Evolutionary conservation across 2,329 filamentous ascomycete genomes (phyloP), one percentile per base, ranked within the genome.

Genomic region (Proliferodiscus dingleyae): DNA sequence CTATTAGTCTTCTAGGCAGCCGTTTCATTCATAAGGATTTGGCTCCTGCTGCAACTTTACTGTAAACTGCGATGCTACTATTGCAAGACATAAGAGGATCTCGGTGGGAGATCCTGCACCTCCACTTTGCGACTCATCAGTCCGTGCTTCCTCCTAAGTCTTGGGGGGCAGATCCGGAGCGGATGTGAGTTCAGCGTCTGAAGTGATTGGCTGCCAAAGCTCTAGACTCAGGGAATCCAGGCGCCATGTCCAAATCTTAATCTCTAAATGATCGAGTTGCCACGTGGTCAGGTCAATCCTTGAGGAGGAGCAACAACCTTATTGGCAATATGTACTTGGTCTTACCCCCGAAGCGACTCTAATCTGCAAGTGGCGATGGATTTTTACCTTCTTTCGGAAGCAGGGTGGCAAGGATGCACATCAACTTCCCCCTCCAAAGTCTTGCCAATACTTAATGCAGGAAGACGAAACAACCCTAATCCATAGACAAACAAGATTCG

Each of bases 241-340:
- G 34, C 34, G 34, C 34, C 21, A 37, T 37, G 13, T 21, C 34
- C 10, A 37, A 16, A 24, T 24, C 34, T 37, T 37, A 13, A 32
- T 32, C 29, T 32, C 7, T 13, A 10, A 32, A 15, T 32, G 19
- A 24, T 26, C 24, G 19, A 18, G 9, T 6, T 23, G 19, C 34
- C 34, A 37, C 34, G 34, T 37, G 15, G 34, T 37, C 34, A 23
- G 34, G n/a, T 23, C 10, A 11, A 37, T 23, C 34, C 34, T 23
- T 24, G 34, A 11, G 34, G 19, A 18, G 7, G 34, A 18, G 19
- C 34, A 37, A 18, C 15, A 10, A 18, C 15, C 11, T 10, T 37
- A 37, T 37, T 37, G 34, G n/a, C 34, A 37, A 37, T 37, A 37
- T 10, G 34, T 26, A 26, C n/a, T 37, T 37, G 18, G 19, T 37